Conservation (phyloP, 495 filamentous ascomycete genomes). For the Xylaria cubensis region DNA sequence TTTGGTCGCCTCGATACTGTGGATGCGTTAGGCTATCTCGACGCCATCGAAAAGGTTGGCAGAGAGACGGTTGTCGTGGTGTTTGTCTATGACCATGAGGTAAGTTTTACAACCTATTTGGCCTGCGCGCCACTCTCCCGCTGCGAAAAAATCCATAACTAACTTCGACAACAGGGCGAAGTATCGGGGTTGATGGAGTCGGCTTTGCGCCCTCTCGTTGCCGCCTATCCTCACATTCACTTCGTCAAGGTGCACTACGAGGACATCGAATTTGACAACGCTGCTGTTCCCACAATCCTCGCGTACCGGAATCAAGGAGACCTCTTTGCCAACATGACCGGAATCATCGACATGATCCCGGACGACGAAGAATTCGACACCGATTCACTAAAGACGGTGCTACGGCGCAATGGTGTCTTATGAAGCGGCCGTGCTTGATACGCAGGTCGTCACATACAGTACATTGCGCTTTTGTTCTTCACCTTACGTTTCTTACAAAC, state of each 20-base stretch:
- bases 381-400: slow-evolving; percentile 54
- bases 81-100: slow-evolving; percentile 89
- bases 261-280: slow-evolving; percentile 94
- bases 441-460: neutral
- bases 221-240: slow-evolving; percentile 69
- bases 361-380: slow-evolving; percentile 63
- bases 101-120: slow-evolving; percentile 50
- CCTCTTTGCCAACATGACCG: slow-evolving; percentile 87
- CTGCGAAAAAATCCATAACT: neutral
- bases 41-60: slow-evolving; percentile 89
- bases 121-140: neutral
- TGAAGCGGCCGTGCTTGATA: slow-evolving; percentile 23
- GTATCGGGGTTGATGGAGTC: slow-evolving; percentile 79
- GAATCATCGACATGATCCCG: slow-evolving; percentile 85
- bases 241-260: slow-evolving; percentile 92
- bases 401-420: slow-evolving; percentile 55
- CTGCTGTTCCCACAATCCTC: slow-evolving; percentile 85
- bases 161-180: slow-evolving; percentile 62
- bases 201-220: slow-evolving; percentile 74
- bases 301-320: slow-evolving; percentile 87
- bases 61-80: slow-evolving; percentile 90
- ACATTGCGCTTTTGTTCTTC: neutral
- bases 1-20: slow-evolving; percentile 83
- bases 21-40: slow-evolving; percentile 89
- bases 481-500: neutral